Evolutionary conservation across 1,284 basidiomycete genomes (phyloP), one percentile per base, ranked within the genome.

Genomic region (Tylopilus sp.): DNA sequence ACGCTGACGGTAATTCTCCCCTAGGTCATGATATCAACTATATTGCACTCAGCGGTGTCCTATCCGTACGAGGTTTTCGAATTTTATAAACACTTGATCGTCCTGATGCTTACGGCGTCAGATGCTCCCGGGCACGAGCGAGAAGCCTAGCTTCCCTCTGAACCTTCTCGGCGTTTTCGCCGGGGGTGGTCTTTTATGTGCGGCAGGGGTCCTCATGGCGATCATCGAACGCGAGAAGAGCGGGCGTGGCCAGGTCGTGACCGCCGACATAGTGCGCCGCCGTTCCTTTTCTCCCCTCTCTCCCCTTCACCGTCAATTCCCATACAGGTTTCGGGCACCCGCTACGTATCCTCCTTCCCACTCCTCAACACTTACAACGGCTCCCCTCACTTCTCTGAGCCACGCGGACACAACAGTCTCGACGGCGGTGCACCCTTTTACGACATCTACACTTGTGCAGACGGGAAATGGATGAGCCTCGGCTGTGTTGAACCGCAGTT

Each of bases 21-120:
- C 9, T 48, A 87, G 84, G 85, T 19, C 90, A 92, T 61, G 90
- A 93, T 61, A 79, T 92, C 56, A 92, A 92, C 63, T 93, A 92
- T 63, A 74, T 92, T n/a, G 89, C 90, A 9, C 73, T 89, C 25
- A 88, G 84, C 53, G 90, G 90, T 0, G 75, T 87, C 6, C 71
- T 92, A 10, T 82, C 83, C n/a, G 86, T 86, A 59, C 53, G 80
- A 28, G 79, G 33, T 36, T n/a, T 26, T 26, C 10, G 2, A 43
- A 18, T 31, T 25, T 6, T 31, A 35, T 18, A 35, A 35, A n/a
- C 5, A 36, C 34, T 46, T n/a, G 6, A 29, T 39, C 13, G 18
- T 29, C 26, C 29, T 55, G 29, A 49, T 26, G 11, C 28, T 4
- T 10, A n/a, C 7, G 21, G 42, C 18, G 21, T 1, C 46, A 88